Conservation (phyloP, 495 filamentous ascomycete genomes). For the Aspergillus sclerotiicarbonarius region DNA sequence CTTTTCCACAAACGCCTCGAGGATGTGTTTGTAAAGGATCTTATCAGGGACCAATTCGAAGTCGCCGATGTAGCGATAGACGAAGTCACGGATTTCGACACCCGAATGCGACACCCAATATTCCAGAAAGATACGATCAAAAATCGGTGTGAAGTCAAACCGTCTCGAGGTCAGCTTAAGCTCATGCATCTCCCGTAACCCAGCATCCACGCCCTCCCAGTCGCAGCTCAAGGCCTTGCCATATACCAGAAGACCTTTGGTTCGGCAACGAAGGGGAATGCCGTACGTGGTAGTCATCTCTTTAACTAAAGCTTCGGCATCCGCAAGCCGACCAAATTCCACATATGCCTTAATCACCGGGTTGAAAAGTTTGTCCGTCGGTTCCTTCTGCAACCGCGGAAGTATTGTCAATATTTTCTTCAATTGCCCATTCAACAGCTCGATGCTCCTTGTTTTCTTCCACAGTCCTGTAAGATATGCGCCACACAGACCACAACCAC, state of each 20-base stretch:
- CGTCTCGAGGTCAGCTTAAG: slow-evolving; percentile 30
- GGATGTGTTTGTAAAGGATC: slow-evolving; percentile 40
- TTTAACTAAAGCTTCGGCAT: slow-evolving; percentile 36
- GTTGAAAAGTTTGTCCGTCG: slow-evolving; percentile 44
- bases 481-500: slow-evolving; percentile 37
- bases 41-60: slow-evolving; percentile 39
- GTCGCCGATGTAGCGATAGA: slow-evolving; percentile 33
- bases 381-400: slow-evolving; percentile 23
- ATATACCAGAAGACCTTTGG: slow-evolving; percentile 38
- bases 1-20: slow-evolving; percentile 42
- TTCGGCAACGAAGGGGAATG: slow-evolving; percentile 35
- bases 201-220: slow-evolving; percentile 41
- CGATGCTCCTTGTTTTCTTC: slow-evolving; percentile 42
- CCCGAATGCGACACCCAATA: slow-evolving; percentile 40
- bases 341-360: slow-evolving; percentile 42
- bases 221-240: slow-evolving; percentile 38
- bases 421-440: slow-evolving; percentile 37
- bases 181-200: slow-evolving; percentile 38
- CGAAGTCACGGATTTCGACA: slow-evolving; percentile 32
- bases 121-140: slow-evolving; percentile 46
- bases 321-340: slow-evolving; percentile 34
- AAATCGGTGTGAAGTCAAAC: slow-evolving; percentile 30
- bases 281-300: slow-evolving; percentile 34
- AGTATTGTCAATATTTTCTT: slow-evolving; percentile 28
- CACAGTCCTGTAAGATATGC: slow-evolving; percentile 42